These are phyloP conservation scores for Binderoboletus segoi DNA, from an alignment of 1,284 basidiomycete species.

Conservation along the genomic window DNA sequence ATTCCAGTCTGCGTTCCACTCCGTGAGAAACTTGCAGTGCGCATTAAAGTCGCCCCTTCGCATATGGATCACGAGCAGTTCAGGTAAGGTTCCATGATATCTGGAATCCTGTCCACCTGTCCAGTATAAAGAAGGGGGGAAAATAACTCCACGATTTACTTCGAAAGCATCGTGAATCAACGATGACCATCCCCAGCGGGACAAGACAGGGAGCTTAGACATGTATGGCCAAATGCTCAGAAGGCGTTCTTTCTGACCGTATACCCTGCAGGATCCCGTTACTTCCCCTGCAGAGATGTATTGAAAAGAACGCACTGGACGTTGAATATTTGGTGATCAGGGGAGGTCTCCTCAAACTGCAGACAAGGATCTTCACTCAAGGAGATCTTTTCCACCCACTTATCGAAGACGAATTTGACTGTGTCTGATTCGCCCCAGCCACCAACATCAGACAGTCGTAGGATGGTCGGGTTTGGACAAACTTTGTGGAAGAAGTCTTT, in stretches of 20 bases:
- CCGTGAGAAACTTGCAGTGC: slow-evolving; percentile 50
- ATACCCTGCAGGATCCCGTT: slow-evolving; percentile 29
- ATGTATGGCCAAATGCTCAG: slow-evolving; percentile 41
- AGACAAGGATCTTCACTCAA: slow-evolving; percentile 38
- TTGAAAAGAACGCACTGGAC: slow-evolving; percentile 24
- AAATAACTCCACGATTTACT: slow-evolving; percentile 35
- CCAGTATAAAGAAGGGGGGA: slow-evolving; percentile 20
- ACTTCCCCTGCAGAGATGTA: neutral
- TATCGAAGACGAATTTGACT: slow-evolving; percentile 29
- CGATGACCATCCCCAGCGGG: slow-evolving; percentile 41
- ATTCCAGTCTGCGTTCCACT: slow-evolving; percentile 40
- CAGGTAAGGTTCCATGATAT: slow-evolving; percentile 16
- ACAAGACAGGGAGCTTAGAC: slow-evolving; percentile 39
- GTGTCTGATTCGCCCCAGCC: slow-evolving; percentile 25
- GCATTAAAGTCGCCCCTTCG: slow-evolving; percentile 58
- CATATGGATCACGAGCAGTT: slow-evolving; percentile 55
- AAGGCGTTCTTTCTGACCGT: slow-evolving; percentile 31
- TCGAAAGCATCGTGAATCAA: slow-evolving; percentile 39
- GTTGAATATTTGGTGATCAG: slow-evolving; percentile 34
- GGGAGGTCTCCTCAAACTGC: slow-evolving; percentile 31
- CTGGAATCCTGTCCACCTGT: neutral
- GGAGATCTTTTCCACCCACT: slow-evolving; percentile 35
- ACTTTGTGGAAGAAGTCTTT: slow-evolving; percentile 38
- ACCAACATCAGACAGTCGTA: slow-evolving; percentile 25
- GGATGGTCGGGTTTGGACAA: slow-evolving; percentile 37